These are phyloP conservation scores for Lagenidium sp. DNA, from an alignment of 352 stramenopile genomes.

Conservation along the genomic window DNA sequence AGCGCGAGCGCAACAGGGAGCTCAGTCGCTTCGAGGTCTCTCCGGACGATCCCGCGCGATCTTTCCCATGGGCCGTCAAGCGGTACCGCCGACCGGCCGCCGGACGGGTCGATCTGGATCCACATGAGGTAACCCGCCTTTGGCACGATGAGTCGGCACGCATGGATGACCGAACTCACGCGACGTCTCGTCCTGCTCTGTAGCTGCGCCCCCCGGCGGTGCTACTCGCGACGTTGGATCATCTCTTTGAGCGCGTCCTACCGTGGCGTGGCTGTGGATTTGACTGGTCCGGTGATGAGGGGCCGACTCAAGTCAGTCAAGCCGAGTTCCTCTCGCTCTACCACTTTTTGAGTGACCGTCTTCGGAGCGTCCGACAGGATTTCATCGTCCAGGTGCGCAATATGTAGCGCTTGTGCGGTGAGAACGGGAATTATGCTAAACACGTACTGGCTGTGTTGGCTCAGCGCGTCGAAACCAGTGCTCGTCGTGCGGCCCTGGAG, in stretches of 20 bases:
- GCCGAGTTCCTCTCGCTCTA: constrained; percentile 51
- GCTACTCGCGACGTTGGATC: constrained; percentile 3
- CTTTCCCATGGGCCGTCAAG: constrained; percentile 11
- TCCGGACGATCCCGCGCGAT: background rate
- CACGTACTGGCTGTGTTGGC: too few species aligned
- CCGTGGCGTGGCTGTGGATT: constrained; percentile 8
- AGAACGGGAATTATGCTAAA: too few species aligned
- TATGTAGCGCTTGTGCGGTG: too few species aligned
- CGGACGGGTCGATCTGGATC: constrained; percentile 8
- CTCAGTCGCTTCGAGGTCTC: constrained; percentile 17
- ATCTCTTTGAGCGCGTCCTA: constrained; percentile 11
- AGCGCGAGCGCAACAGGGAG: constrained; percentile 8
- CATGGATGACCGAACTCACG: too few species aligned
- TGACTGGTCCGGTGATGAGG: constrained; percentile 3
- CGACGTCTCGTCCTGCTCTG: too few species aligned
- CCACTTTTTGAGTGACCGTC: constrained; percentile 60
- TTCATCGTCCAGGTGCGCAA: constrained; percentile 68
- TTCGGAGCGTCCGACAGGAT: constrained; percentile 64
- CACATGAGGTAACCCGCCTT: background rate
- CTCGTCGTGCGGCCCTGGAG: too few species aligned
- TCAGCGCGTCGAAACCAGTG: constrained; percentile 17
- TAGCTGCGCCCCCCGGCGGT: constrained; percentile 8
- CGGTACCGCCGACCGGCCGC: constrained; percentile 18
- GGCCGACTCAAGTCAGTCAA: background rate
- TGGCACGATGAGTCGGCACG: too few species aligned